These are phyloP conservation scores for Alternaria novae-zelandiae DNA, from an alignment of 2,329 filamentous ascomycete genomes.

Conservation along the genomic window DNA sequence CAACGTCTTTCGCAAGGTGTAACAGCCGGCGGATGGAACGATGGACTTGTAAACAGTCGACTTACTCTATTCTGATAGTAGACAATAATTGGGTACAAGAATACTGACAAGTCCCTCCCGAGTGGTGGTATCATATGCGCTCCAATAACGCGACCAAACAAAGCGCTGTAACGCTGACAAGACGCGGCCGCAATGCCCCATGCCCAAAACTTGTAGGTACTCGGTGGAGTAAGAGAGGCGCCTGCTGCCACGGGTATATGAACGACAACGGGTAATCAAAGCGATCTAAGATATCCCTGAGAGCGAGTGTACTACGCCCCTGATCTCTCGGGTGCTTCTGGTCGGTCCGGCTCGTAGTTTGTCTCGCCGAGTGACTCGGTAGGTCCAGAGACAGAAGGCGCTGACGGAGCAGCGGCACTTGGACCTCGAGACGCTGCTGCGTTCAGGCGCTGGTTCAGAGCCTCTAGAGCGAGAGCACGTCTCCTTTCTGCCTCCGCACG, in stretches of 20 bases:
- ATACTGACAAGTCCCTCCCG: constrained; percentile 21
- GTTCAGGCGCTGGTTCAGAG: constrained; percentile 88
- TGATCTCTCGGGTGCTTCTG: constrained; percentile 33
- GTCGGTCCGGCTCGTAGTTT: constrained; percentile 51
- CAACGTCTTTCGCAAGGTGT: constrained; percentile 8
- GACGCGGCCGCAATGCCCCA: not conserved
- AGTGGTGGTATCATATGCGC: constrained; percentile 31
- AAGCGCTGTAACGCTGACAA: constrained; percentile 9
- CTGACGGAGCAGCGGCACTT: constrained; percentile 51
- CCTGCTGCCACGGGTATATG: not conserved
- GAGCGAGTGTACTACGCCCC: constrained; percentile 20
- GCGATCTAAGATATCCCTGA: not conserved
- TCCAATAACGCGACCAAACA: constrained; percentile 14
- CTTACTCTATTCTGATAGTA: constrained; percentile 28
- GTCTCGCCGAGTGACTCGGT: constrained; percentile 50
- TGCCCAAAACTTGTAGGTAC: not conserved
- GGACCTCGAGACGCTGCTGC: constrained; percentile 68
- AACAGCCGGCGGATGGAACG: constrained; percentile 6
- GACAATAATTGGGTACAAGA: constrained; percentile 23
- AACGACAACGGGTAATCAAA: not conserved
- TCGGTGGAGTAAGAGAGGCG: not conserved
- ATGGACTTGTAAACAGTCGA: constrained; percentile 8
- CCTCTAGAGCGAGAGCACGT: constrained; percentile 86
- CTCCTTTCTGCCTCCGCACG: constrained; percentile 91
- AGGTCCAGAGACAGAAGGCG: constrained; percentile 34